phyloP scores from a whole-genome alignment of 495 filamentous ascomycete genomes.

The Xylona heveae region DNA sequence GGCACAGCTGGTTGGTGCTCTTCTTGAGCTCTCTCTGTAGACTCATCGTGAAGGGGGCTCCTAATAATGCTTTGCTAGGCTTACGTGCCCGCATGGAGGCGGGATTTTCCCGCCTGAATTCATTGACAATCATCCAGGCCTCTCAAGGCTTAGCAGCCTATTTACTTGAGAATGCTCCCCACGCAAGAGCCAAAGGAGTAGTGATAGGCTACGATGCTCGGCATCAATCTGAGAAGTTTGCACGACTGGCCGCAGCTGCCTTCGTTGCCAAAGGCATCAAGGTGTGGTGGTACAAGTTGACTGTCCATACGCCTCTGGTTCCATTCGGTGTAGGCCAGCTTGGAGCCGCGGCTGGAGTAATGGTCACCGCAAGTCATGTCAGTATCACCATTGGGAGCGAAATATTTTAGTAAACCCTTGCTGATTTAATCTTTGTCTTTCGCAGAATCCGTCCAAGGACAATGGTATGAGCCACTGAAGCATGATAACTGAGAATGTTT shows the following conservation, averaged over 20 bases:
- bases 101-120: conserved; percentile 50
- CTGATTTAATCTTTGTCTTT: not conserved
- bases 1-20: conserved; percentile 34
- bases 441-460: conserved; percentile 38
- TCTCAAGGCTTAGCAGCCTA: conserved; percentile 50
- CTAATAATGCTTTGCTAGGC: conserved; percentile 1
- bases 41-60: no score
- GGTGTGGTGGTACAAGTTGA: conserved; percentile 34
- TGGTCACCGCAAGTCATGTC: conserved; percentile 52
- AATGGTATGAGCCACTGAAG: conserved; percentile 21
- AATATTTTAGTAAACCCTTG: not conserved
- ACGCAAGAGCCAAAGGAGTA: conserved; percentile 23
- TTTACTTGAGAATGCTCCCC: conserved; percentile 20
- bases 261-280: conserved; percentile 38
- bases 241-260: conserved; percentile 38
- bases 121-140: conserved; percentile 47
- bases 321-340: conserved; percentile 38
- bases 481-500: not conserved
- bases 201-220: conserved; percentile 51
- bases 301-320: conserved; percentile 45
- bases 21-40: not conserved
- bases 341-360: conserved; percentile 40
- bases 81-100: conserved; percentile 48
- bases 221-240: conserved; percentile 43
- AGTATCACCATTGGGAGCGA: no score